phyloP scores from a whole-genome alignment of 495 filamentous ascomycete species.

The Niebla homalea region DNA sequence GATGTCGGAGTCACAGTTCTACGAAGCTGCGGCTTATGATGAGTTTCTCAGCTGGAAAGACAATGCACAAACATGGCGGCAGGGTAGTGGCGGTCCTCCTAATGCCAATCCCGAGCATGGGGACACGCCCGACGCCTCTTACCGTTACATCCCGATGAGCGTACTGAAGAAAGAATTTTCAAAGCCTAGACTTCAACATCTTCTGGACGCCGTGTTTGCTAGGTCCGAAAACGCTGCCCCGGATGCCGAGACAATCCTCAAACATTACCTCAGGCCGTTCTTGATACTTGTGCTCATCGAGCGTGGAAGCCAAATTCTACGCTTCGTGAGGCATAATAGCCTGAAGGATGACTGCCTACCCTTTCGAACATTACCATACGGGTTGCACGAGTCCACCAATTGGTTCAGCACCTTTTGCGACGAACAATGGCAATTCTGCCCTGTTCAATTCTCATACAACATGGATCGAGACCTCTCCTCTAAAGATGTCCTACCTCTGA shows the following conservation, averaged over 20 bases:
- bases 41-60: no score
- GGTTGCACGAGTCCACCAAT: not conserved
- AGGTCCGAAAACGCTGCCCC: not conserved
- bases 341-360: constrained; percentile 9
- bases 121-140: no score
- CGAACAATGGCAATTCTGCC: constrained; percentile 13
- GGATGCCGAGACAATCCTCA: not conserved
- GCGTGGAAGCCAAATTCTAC: constrained; percentile 1
- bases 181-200: not conserved
- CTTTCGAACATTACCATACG: not conserved
- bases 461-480: constrained; percentile 1
- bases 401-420: not conserved
- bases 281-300: constrained; percentile 6
- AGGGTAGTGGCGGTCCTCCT: no score
- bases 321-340: constrained; percentile 4
- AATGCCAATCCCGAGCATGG: no score
- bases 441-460: constrained; percentile 1
- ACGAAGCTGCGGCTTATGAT: no score
- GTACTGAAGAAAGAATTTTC: no score
- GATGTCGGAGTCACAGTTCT: no score
- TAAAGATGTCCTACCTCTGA: constrained; percentile 9
- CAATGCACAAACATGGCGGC: no score
- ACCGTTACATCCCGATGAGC: no score
- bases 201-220: constrained; percentile 2
- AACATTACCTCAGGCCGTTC: constrained; percentile 12